Conservation (phyloP, 495 filamentous ascomycete genomes). For the Penicillium maclennaniae region DNA sequence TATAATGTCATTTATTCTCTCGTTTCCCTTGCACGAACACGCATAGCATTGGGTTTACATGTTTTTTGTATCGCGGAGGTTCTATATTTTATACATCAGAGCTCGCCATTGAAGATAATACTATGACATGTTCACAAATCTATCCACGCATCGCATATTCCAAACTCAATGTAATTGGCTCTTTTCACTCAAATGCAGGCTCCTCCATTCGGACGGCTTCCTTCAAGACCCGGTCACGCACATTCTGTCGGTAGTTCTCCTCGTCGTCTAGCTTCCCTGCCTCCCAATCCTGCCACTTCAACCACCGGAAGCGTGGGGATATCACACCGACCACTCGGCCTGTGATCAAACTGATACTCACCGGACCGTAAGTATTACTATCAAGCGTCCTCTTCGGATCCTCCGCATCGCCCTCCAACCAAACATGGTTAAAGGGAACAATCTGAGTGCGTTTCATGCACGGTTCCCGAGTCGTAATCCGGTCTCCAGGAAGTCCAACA, state of each 20-base stretch:
- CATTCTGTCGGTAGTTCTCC: constrained; percentile 38
- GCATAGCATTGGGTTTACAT: constrained; percentile 1
- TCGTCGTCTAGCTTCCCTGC: constrained; percentile 25
- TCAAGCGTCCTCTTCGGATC: constrained; percentile 56
- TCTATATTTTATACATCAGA: not conserved
- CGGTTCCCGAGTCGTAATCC: constrained; percentile 57
- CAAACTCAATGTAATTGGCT: not conserved
- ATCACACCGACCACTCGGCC: constrained; percentile 61
- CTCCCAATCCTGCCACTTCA: constrained; percentile 43
- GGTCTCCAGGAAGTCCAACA: constrained; percentile 65
- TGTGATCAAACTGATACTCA: constrained; percentile 55
- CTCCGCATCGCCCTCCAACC: constrained; percentile 70
- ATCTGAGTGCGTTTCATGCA: constrained; percentile 53
- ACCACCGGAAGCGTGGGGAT: constrained; percentile 52
- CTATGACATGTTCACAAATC: constrained; percentile 21
- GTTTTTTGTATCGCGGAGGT: not conserved
- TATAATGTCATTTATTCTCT: constrained; percentile 12
- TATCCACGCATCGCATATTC: constrained; percentile 3
- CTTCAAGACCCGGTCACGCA: constrained; percentile 39
- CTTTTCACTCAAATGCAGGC: constrained; percentile 24
- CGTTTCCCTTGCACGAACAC: not conserved
- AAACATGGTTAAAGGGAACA: constrained; percentile 69
- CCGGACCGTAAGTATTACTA: constrained; percentile 73
- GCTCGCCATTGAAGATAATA: constrained; percentile 13
- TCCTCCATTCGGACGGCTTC: constrained; percentile 37